Conservation (phyloP, 2,329 filamentous ascomycete genomes). For the Catunica adiposa region DNA sequence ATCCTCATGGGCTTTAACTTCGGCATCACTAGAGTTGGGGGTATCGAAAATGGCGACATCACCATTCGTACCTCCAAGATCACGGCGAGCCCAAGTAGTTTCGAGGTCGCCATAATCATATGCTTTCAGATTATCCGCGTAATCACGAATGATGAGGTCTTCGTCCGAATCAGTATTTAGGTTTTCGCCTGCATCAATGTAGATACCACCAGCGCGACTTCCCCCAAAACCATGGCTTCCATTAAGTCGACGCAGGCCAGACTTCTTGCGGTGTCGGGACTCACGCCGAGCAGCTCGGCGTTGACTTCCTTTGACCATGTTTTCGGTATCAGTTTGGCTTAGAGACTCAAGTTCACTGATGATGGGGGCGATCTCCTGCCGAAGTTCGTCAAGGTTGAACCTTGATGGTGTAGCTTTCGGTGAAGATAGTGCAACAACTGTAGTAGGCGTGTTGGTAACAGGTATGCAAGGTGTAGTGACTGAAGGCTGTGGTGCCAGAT, state of each 20-base stretch:
- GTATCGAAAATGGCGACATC: conserved; percentile 14
- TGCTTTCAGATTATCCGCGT: conserved; percentile 48
- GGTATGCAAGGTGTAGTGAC: too few species aligned
- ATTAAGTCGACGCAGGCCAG: background rate
- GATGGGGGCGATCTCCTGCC: conserved; percentile 2
- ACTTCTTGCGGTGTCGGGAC: conserved; percentile 16
- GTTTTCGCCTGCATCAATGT: background rate
- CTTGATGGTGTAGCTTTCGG: background rate
- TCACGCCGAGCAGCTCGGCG: conserved; percentile 12
- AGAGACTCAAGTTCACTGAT: background rate
- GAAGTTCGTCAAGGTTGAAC: conserved; percentile 2
- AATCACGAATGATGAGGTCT: conserved; percentile 30
- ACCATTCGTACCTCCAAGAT: conserved; percentile 18
- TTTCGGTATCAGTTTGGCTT: background rate
- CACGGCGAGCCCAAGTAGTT: conserved; percentile 37
- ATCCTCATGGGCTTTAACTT: background rate
- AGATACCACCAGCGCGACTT: background rate
- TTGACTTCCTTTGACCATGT: conserved; percentile 13
- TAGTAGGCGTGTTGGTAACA: too few species aligned
- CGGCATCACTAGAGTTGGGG: background rate
- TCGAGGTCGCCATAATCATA: conserved; percentile 36
- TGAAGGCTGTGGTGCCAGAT: too few species aligned
- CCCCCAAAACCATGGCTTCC: background rate
- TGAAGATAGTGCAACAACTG: too few species aligned
- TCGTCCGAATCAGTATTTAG: conserved; percentile 2